Percentiles rank a stretch among this genome's conserved stretches.
Conservation (phyloP, 2,329 filamentous ascomycete species). For the Esteya vermicola region DNA sequence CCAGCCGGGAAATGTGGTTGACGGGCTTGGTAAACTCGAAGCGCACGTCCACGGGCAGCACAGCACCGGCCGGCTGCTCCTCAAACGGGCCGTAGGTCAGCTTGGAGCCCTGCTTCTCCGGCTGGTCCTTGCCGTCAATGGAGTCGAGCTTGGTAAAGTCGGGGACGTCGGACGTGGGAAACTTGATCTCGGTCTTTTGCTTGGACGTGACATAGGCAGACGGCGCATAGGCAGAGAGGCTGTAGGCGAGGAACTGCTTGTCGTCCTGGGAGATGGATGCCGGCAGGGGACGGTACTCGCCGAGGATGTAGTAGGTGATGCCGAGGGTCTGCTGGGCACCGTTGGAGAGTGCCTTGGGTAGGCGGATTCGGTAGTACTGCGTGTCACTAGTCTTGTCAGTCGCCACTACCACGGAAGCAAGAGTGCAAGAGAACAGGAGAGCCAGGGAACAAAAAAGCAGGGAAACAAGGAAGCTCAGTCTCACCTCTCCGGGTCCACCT, state of each 20-base stretch:
- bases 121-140: slow-evolving; percentile 46
- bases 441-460: too few relatives aligned
- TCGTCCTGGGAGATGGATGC: slow-evolving; percentile 71
- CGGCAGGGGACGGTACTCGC: slow-evolving; percentile 67
- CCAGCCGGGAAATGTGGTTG: slow-evolving; percentile 61
- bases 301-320: slow-evolving; percentile 72
- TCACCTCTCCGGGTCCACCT: slow-evolving; percentile 46
- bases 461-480: slow-evolving; percentile 10
- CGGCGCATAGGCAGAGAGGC: slow-evolving; percentile 71
- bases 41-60: slow-evolving; percentile 60
- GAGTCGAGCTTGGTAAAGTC: slow-evolving; percentile 68
- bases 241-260: slow-evolving; percentile 73
- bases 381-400: slow-evolving; percentile 5
- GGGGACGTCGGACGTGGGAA: slow-evolving; percentile 61
- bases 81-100: slow-evolving; percentile 82
- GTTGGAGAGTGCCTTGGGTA: slow-evolving; percentile 62
- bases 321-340: slow-evolving; percentile 71
- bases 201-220: slow-evolving; percentile 77
- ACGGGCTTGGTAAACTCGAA: slow-evolving; percentile 95
- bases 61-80: slow-evolving; percentile 63
- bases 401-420: not conserved
- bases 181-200: slow-evolving; percentile 96
- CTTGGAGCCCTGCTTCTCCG: slow-evolving; percentile 70
- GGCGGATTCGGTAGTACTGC: slow-evolving; percentile 73
- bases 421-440: too few relatives aligned